These are phyloP conservation scores for Starmerella cellae DNA, from an alignment of 805 yeast species.

Conservation along the genomic window DNA sequence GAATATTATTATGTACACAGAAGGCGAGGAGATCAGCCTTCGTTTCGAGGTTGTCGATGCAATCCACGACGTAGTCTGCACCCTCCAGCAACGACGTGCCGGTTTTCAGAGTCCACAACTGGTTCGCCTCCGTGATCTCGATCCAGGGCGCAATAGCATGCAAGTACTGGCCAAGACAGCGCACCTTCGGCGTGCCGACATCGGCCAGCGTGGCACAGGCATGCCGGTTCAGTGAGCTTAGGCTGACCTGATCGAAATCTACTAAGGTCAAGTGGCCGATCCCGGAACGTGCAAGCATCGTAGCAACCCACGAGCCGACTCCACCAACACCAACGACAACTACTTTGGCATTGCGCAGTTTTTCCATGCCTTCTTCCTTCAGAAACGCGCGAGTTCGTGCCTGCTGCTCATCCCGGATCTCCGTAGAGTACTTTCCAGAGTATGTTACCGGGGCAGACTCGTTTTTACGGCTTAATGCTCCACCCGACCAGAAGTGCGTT, in stretches of 20 bases:
- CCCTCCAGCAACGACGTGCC: conserved; percentile 47
- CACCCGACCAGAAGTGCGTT: not conserved
- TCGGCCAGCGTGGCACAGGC: conserved; percentile 84
- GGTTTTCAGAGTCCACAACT: conserved; percentile 53
- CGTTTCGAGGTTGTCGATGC: conserved; percentile 95
- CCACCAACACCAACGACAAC: conserved; percentile 94
- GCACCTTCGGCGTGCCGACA: conserved; percentile 87
- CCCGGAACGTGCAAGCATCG: conserved; percentile 87
- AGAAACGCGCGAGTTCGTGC: conserved; percentile 89
- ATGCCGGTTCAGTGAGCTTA: conserved; percentile 85
- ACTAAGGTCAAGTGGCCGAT: conserved; percentile 63
- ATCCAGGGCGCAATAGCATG: conserved; percentile 86
- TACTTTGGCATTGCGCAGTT: conserved; percentile 55
- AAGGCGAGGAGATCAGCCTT: conserved; percentile 77
- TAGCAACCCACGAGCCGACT: conserved; percentile 92
- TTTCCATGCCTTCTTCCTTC: conserved; percentile 69
- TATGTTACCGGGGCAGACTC: not conserved
- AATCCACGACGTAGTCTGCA: conserved; percentile 79
- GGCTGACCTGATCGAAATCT: conserved; percentile 92
- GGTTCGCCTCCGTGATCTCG: conserved; percentile 60
- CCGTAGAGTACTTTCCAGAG: conserved; percentile 27
- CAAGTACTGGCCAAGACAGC: conserved; percentile 58
- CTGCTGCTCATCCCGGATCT: conserved; percentile 74
- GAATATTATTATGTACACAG: conserved; percentile 46
- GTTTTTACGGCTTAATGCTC: not conserved